These are phyloP conservation scores for Diplocarpon mali DNA, from an alignment of 2,329 filamentous ascomycete species.

Conservation along the genomic window DNA sequence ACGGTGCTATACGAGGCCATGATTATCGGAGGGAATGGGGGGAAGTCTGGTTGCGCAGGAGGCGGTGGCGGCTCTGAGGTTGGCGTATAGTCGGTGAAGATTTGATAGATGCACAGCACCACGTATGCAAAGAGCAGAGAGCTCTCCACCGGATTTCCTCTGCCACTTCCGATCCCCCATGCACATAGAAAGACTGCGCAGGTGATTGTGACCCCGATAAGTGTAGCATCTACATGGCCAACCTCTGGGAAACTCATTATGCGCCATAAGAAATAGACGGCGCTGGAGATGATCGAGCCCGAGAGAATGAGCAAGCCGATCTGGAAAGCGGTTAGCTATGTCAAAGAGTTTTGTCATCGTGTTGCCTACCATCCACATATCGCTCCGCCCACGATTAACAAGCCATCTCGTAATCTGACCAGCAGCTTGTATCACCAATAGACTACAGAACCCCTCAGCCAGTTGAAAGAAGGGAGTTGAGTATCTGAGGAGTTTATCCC, in stretches of 20 bases:
- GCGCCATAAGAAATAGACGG: conserved; percentile 92
- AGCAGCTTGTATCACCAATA: conserved; percentile 88
- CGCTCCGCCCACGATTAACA: conserved; percentile 84
- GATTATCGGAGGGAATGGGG: conserved; percentile 91
- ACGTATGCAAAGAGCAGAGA: conserved; percentile 94
- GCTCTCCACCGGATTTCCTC: conserved; percentile 90
- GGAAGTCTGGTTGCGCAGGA: conserved; percentile 70
- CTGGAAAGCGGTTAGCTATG: conserved; percentile 33
- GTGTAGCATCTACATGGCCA: conserved; percentile 78
- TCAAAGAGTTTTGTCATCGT: background rate
- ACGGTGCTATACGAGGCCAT: conserved; percentile 97
- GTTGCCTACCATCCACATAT: conserved; percentile 80
- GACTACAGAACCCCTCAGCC: conserved; percentile 89
- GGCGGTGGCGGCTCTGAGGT: conserved; percentile 42
- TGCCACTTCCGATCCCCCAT: conserved; percentile 87
- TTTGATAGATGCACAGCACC: conserved; percentile 97
- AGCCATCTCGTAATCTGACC: conserved; percentile 93
- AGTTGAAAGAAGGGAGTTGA: conserved; percentile 92
- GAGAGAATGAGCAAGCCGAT: conserved; percentile 81
- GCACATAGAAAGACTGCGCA: conserved; percentile 86
- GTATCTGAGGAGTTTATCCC: conserved; percentile 82
- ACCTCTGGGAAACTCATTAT: conserved; percentile 90
- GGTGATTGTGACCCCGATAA: conserved; percentile 88
- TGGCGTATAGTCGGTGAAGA: conserved; percentile 95
- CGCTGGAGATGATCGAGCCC: conserved; percentile 83